phyloP scores from a whole-genome alignment of 2,329 filamentous ascomycete genomes.

The Penicillium sp. region DNA sequence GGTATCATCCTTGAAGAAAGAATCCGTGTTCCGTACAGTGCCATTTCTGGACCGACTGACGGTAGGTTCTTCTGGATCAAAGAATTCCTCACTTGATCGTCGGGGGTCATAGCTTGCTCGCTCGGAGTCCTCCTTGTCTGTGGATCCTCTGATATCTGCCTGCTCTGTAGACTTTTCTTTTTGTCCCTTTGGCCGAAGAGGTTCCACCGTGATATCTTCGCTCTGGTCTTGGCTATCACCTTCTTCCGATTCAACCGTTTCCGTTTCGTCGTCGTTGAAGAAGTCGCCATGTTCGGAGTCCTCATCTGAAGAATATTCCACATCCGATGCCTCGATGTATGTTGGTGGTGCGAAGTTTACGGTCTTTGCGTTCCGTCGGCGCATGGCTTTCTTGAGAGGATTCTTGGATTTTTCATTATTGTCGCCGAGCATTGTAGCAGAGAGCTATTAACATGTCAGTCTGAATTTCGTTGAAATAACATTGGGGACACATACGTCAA shows the following conservation, averaged over 20 bases:
- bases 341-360: conserved; percentile 84
- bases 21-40: conserved; percentile 86
- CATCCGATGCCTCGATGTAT: conserved; percentile 83
- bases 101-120: conserved; percentile 37
- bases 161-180: conserved; percentile 34
- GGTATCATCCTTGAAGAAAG: conserved; percentile 95
- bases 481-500: conserved; percentile 68
- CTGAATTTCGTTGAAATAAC: background rate
- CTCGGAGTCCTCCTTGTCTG: conserved; percentile 28
- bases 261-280: conserved; percentile 50
- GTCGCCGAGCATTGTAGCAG: conserved; percentile 70
- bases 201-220: conserved; percentile 45
- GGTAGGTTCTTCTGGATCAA: conserved; percentile 47
- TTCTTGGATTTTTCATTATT: conserved; percentile 79
- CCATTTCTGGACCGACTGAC: conserved; percentile 71
- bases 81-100: conserved; percentile 67
- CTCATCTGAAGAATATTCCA: conserved; percentile 81
- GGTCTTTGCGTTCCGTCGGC: conserved; percentile 77
- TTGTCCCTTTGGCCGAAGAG: conserved; percentile 45
- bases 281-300: conserved; percentile 57
- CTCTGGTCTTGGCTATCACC: conserved; percentile 35
- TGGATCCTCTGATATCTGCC: conserved; percentile 14
- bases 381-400: conserved; percentile 79
- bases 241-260: conserved; percentile 44
- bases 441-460: conserved; percentile 51